Evolutionary conservation across 2,329 filamentous ascomycete genomes (phyloP).

Genomic region (Xylaria multiplex): DNA sequence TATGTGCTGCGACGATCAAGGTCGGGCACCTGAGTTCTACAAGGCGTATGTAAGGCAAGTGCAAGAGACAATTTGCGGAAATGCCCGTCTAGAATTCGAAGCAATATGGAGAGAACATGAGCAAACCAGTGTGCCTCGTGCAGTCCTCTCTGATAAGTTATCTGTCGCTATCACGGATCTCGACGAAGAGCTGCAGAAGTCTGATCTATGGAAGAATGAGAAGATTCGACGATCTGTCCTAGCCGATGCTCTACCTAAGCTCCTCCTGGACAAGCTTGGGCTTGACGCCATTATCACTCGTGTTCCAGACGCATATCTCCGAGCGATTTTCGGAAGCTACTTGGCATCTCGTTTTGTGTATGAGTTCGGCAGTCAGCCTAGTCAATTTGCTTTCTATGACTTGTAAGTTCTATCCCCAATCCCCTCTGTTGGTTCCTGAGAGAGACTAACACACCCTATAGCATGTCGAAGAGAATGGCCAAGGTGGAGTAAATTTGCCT

Average conservation of each 20-base stretch:
- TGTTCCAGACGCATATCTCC: conserved; percentile 90
- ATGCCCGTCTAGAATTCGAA: conserved; percentile 94
- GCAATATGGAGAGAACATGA: conserved; percentile 97
- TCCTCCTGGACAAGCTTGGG: conserved; percentile 89
- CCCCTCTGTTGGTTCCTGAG: not conserved
- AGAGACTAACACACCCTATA: conserved; percentile 52
- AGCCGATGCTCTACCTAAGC: conserved; percentile 82
- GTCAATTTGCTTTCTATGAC: conserved; percentile 98
- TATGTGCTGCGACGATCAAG: conserved; percentile 81
- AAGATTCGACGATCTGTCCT: conserved; percentile 81
- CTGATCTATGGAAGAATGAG: conserved; percentile 88
- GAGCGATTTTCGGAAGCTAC: conserved; percentile 95
- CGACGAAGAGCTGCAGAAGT: conserved; percentile 94
- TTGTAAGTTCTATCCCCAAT: conserved; percentile 72
- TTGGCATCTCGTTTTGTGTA: conserved; percentile 96
- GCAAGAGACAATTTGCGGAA: conserved; percentile 88
- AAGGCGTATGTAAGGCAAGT: conserved; percentile 91
- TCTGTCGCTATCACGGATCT: conserved; percentile 94
- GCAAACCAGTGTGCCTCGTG: conserved; percentile 79
- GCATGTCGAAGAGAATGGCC: conserved; percentile 74
- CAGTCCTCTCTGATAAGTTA: conserved; percentile 89
- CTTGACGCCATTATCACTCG: conserved; percentile 86
- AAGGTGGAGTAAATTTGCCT: conserved; percentile 50
- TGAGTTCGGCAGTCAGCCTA: conserved; percentile 89
- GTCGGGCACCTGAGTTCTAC: conserved; percentile 92